Evolutionary conservation across 495 filamentous ascomycete genomes (phyloP), one percentile per base, ranked within the genome.

Genomic region (Neurospora sp.): DNA sequence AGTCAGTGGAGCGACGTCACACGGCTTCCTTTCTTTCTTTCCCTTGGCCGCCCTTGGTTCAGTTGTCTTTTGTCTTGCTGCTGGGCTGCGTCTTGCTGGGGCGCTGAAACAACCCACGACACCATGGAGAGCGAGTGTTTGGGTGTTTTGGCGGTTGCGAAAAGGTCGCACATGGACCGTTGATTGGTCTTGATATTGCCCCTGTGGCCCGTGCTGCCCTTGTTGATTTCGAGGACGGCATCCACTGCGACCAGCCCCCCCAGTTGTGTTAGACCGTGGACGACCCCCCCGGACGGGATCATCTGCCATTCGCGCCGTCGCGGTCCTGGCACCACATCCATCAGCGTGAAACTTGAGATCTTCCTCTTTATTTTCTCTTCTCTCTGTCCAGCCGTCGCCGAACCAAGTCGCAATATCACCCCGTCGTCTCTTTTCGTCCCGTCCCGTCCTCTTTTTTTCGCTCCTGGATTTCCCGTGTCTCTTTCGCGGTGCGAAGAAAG

Each of bases 1-100:
- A 31, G 37, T 11, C 42, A 42, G 66, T 73, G 75, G 70, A 70
- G 42, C 70, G 74, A 77, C 73, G 73, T 76, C 76, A 77, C 76
- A 35, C 54, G 54, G 54, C 54, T 66, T 12, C 14, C 18, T 62
- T 54, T 23, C n/a, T 10, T 48, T 48, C 44, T 8, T 42, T 41
- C 4, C 39, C 42, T 18, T 46, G 42, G 42, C 42, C 14, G 18
- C n/a, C 6, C 42, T 46, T 41, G 40, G 40, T 41, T 16, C 14
- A 41, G 42, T n/a, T 20, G 42, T 20, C 42, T 46, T 42, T 44
- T 20, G 40, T 16, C 40, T 41, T 40, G 12, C 41, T 6, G 8
- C 44, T 7, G 18, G 18, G 41, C 42, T 46, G 18, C 42, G 46
- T 20, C 46, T 54, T 54, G 46, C 44, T 46, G 46, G 54, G 54